Evolutionary conservation across 345 rosid species (phyloP).

Genomic region (Arabis alpina): DNA sequence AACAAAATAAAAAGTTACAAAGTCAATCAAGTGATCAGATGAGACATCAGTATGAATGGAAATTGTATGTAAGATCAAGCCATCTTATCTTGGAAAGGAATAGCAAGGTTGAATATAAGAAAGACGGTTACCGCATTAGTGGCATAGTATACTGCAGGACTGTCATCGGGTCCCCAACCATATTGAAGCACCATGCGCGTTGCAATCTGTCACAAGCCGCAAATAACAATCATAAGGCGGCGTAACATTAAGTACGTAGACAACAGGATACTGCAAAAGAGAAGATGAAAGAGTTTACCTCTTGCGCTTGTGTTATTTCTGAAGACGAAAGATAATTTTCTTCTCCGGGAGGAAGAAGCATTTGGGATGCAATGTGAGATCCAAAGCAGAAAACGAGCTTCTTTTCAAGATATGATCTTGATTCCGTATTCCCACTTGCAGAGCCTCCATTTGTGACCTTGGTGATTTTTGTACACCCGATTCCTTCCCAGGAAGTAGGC

Average conservation of each 20-base stretch:
- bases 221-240: conserved; percentile 31
- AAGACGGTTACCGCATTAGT: conserved; percentile 67
- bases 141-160: conserved; percentile 80
- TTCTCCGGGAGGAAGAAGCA: conserved; percentile 84
- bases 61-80: conserved; percentile 7
- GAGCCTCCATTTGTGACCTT: conserved; percentile 73
- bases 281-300: conserved; percentile 50
- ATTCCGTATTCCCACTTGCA: conserved; percentile 64
- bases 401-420: conserved; percentile 95
- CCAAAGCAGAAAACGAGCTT: conserved; percentile 97
- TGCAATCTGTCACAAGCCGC: conserved; percentile 67
- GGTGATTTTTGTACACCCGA: conserved; percentile 90
- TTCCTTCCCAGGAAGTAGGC: conserved; percentile 95
- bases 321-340: conserved; percentile 81
- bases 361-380: conserved; percentile 80
- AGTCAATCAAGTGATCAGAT: conserved; percentile 18
- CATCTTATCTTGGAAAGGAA: conserved; percentile 8
- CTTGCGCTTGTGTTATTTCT: conserved; percentile 85
- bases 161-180: conserved; percentile 98
- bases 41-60: conserved; percentile 16
- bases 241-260: conserved; percentile 1
- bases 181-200: conserved; percentile 96
- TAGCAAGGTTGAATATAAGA: conserved; percentile 13
- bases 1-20: conserved; percentile 16
- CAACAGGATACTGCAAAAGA: conserved; percentile 22